Evolutionary conservation across 805 yeast genomes (phyloP), one percentile per base, ranked within the genome.

Genomic region (Tanozyma kutaoensis): DNA sequence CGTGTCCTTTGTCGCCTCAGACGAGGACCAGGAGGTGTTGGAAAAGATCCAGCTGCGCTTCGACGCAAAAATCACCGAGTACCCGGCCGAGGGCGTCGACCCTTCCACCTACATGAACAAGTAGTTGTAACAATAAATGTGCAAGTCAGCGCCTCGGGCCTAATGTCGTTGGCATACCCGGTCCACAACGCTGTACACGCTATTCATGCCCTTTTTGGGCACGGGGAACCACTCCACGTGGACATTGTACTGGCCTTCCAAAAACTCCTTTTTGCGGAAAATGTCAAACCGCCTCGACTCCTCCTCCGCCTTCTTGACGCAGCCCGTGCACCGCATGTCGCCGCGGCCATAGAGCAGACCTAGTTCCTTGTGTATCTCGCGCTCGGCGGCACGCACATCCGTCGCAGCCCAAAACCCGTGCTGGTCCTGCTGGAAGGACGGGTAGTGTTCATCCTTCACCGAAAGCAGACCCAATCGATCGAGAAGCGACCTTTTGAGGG

Each of bases 51-150:
- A 91, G 67, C 93, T 82, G 43, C 76, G 97, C 63, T 91, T 91
- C 59, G 96, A 88, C 55, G 97, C 91, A 42, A 82, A 86, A 63
- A 76, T 88, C 49, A 67, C 85, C 34, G 93, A 81, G 47, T 86
- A 82, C 76, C 97, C 98, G 35, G 96, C 78, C 50, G 97, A 82
- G 54, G 96, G 97, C 58, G 84, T 88, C 46, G 98, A 91, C 55
- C 86, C 96, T 43, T 76, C 95, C 30, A 85, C 96, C 45, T 88
- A 88, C 66, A 86, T 91, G 94, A 88, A 88, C 74, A 79, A 93
- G 42, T 85, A 63, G 51, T 20, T 20, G 12, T 19, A 16, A 24
- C 12, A 22, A 24, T 15, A 7, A 5, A 15, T 15, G 17, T 15
- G n/a, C n/a, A n/a, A n/a, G 20, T 17, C 9, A 17, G 8, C 10